Percentiles rank a stretch among this genome's conserved stretches.
Conservation (phyloP, 345 rosid genomes). For the Rhodamnia rubescens region DNA sequence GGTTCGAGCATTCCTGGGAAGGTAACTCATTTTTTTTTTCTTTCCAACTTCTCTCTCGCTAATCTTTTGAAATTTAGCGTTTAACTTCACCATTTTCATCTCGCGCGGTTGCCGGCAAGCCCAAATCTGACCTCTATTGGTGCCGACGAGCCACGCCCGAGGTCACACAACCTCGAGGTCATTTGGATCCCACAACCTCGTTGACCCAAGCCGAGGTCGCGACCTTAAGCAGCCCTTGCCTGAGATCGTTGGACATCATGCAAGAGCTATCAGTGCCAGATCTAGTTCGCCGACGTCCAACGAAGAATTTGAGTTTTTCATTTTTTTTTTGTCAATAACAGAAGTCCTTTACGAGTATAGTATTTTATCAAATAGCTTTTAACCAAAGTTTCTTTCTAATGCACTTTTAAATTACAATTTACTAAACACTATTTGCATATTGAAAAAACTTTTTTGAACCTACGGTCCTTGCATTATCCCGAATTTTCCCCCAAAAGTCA, state of each 20-base stretch:
- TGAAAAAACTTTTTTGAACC: too few relatives aligned
- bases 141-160: background rate
- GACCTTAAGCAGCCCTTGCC: too few relatives aligned
- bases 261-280: too few relatives aligned
- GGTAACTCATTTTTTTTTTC: background rate
- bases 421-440: background rate
- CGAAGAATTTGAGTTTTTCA: too few relatives aligned
- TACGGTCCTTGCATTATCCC: background rate
- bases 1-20: background rate
- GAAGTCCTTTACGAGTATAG: too few relatives aligned
- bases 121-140: too few relatives aligned
- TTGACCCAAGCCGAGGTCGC: too few relatives aligned
- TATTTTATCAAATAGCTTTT: background rate
- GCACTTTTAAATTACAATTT: background rate
- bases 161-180: background rate
- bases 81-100: background rate
- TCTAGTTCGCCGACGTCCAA: too few relatives aligned
- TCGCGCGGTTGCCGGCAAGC: fast-evolving
- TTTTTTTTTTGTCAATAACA: too few relatives aligned
- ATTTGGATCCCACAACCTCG: too few relatives aligned
- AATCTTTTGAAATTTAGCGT: background rate
- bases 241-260: too few relatives aligned
- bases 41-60: background rate
- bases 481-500: background rate
- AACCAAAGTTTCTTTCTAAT: background rate